Percentiles rank a stretch among this genome's conserved stretches.
These are phyloP conservation scores for Farysia itapuensis DNA, from an alignment of 1,284 basidiomycete genomes.

Conservation along the genomic window DNA sequence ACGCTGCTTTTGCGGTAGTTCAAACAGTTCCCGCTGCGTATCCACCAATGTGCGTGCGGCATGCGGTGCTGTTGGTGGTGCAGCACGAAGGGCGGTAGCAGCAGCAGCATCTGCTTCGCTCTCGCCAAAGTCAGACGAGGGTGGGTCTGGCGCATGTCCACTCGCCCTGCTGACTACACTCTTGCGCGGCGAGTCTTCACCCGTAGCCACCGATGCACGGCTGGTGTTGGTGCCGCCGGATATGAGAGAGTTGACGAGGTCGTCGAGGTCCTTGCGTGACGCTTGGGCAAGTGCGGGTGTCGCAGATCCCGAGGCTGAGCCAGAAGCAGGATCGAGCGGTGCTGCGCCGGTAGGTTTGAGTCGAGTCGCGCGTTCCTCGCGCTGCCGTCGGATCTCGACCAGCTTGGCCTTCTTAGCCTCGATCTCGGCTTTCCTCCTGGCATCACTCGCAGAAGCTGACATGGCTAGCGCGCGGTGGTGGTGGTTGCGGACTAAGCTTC, in stretches of 20 bases:
- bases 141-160: constrained; percentile 3
- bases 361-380: constrained; percentile 66
- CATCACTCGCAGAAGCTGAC: constrained; percentile 31
- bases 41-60: constrained; percentile 75
- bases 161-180: constrained; percentile 4
- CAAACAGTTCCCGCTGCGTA: constrained; percentile 75
- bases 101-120: constrained; percentile 23
- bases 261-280: constrained; percentile 49
- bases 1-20: constrained; percentile 79
- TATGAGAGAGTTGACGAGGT: constrained; percentile 51
- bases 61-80: constrained; percentile 62
- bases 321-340: background rate
- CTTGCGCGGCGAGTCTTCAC: constrained; percentile 13
- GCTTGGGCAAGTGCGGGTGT: constrained; percentile 1
- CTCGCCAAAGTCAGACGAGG: constrained; percentile 31
- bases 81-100: constrained; percentile 3
- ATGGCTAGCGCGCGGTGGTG: too few species aligned
- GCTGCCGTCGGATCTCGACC: constrained; percentile 74
- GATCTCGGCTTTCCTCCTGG: constrained; percentile 73
- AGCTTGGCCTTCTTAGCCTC: constrained; percentile 88
- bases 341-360: constrained; percentile 19
- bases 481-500: too few species aligned
- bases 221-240: constrained; percentile 4
- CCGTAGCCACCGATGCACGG: constrained; percentile 5
- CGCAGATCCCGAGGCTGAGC: too few species aligned